Evolutionary conservation across 2,329 filamentous ascomycete species (phyloP).

Genomic region (Diplodia scrobiculata): DNA sequence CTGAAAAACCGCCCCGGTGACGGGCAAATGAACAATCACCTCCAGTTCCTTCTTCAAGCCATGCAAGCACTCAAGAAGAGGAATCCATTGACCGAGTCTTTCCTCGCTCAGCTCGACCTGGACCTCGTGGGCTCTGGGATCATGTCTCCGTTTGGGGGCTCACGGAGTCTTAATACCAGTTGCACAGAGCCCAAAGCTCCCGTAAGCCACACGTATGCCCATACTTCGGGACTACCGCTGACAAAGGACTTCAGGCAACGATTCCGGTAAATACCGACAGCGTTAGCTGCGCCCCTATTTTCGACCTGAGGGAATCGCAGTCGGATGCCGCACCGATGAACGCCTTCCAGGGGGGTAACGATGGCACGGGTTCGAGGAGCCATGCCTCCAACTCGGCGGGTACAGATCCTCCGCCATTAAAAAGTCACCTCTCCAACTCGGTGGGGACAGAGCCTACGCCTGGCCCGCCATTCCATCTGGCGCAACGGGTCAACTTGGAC

Average conservation of each 20-base stretch:
- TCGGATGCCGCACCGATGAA: conserved; percentile 35
- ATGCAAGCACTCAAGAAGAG: conserved; percentile 87
- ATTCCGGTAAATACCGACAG: conserved; percentile 37
- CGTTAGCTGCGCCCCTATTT: conserved; percentile 40
- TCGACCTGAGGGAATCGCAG: conserved; percentile 43
- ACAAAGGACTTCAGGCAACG: neutral
- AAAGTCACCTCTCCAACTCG: neutral
- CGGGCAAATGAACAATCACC: conserved; percentile 71
- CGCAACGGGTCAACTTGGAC: conserved; percentile 25
- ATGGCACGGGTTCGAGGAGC: conserved; percentile 8
- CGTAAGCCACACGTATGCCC: neutral
- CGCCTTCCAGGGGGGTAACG: conserved; percentile 34
- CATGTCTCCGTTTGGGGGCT: conserved; percentile 1
- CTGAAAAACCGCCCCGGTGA: conserved; percentile 92
- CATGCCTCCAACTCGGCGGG: neutral
- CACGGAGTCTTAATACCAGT: neutral
- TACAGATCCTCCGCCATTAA: neutral
- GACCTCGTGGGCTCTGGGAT: conserved; percentile 76
- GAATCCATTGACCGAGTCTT: conserved; percentile 91
- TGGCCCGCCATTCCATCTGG: conserved; percentile 28
- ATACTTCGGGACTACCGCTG: neutral
- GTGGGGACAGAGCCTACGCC: conserved; percentile 16
- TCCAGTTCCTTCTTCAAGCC: conserved; percentile 87
- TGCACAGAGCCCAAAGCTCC: neutral
- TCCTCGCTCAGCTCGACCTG: conserved; percentile 88